Evolutionary conservation across 2,329 filamentous ascomycete genomes (phyloP).

Genomic region (Ilyonectria robusta): DNA sequence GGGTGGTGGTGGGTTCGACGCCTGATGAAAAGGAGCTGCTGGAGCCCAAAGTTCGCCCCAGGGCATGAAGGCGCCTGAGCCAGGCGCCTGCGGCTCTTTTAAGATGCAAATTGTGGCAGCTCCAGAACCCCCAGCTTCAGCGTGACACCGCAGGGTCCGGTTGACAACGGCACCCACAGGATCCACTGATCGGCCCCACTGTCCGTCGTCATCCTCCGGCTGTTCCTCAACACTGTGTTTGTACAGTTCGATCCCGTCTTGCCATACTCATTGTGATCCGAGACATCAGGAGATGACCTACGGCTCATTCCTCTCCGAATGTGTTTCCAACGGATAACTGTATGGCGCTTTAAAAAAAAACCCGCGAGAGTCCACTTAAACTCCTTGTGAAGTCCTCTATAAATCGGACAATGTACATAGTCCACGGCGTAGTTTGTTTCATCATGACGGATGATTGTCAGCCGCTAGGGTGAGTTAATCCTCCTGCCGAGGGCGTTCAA

Average conservation of each 20-base stretch:
- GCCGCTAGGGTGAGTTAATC: slow-evolving; percentile 2
- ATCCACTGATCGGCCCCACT: slow-evolving; percentile 40
- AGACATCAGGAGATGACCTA: background rate
- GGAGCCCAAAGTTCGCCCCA: too few relatives aligned
- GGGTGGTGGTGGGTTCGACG: too few relatives aligned
- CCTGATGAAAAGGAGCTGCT: too few relatives aligned
- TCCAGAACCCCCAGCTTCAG: background rate
- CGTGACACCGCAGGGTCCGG: background rate
- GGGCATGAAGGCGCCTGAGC: too few relatives aligned
- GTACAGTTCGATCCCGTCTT: background rate
- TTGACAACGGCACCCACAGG: slow-evolving; percentile 27
- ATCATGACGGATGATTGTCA: slow-evolving; percentile 10
- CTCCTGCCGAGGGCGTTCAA: background rate
- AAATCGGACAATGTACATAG: too few relatives aligned
- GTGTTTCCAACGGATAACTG: too few relatives aligned
- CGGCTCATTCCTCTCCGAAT: background rate
- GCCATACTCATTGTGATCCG: background rate
- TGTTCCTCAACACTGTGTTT: slow-evolving; percentile 5
- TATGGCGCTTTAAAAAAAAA: too few relatives aligned
- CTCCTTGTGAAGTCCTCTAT: too few relatives aligned
- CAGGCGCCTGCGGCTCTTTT: background rate
- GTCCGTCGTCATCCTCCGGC: slow-evolving; percentile 18
- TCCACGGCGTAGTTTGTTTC: background rate
- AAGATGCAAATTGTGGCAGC: background rate
- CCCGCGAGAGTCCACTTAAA: too few relatives aligned